Base-by-base conservation (phyloP, 1,284 basidiomycete species). In the Cutaneotrichosporon sp. region DNA sequence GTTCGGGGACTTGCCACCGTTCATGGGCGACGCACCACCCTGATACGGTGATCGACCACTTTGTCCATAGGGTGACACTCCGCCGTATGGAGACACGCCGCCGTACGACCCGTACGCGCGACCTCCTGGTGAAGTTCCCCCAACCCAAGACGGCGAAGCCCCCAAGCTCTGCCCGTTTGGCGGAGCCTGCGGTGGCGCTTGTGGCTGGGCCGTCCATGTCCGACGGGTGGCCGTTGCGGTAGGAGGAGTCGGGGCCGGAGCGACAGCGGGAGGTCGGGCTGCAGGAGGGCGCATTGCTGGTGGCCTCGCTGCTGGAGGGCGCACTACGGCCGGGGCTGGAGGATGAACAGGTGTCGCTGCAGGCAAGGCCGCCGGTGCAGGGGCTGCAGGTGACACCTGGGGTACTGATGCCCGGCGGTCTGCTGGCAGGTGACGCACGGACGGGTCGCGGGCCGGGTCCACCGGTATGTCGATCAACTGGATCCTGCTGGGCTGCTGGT, bases 401-500 rank as follows among this genome's bases (percentile, higher is more conserved):
- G n/a, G 4, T 16, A 24, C n/a, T 24, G 34, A 38, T 20, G 29
- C 18, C n/a, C 29, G n/a, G 43, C 29, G 29, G 29, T 54, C 54
- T 16, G 29, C 4, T 18, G 42, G 20, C 29, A 56, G 45, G 14
- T 31, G 5, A 38, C 47, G 18, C 13, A 56, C 29, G 7, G 29
- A 38, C 13, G 42, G 25, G 22, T 18, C 43, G 11, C 55, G 45
- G 9, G 20, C 53, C 0, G 66, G 67, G 45, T 70, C 67, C 4
- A 64, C 43, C 7, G 31, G 29, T 2, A 34, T 53, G 50, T 66
- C 59, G 18, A 69, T 38, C 2, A 54, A 53, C 33, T 67, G 45
- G 34, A 71, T 64, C 2, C 60, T 52, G 25, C 58, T 66, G 3
- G 70, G 67, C 47, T 71, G 70, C 18, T 59, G 54, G 51, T 67